Evolutionary conservation across 2,329 filamentous ascomycete genomes (phyloP), one percentile per base, ranked within the genome.

Genomic region (Biscogniauxia marginata): DNA sequence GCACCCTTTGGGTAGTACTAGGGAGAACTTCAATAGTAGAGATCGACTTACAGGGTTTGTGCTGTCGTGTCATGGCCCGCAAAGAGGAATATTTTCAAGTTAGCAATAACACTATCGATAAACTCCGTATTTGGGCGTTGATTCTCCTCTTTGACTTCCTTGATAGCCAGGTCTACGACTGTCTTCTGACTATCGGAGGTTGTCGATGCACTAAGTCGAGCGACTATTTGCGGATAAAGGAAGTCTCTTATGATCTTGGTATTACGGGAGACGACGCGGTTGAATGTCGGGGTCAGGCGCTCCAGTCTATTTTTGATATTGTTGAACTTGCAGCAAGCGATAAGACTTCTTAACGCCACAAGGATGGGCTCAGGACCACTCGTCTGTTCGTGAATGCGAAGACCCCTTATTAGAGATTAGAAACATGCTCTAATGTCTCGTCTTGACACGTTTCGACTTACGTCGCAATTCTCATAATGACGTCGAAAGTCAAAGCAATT

Each of bases 21-120:
- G n/a, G 9, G 22, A 34, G 19, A 19, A 19, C 5, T 13, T 52
- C 24, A 52, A 34, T 7, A 24, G 21, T 7, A 47, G 18, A 22
- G n/a, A 2, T 13, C n/a, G 16, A 58, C 59, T 7, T 55, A 61
- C 59, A 59, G 34, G 4, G 54, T 48, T 51, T 61, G 57, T 1
- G 54, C 52, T 20, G 59, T 61, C 9, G 59, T 61, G n/a, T 61
- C 30, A 39, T 61, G 51, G 3, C 59, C 59, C 13, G 59, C 59
- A 2, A 53, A 20, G 3, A 62, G 43, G 11, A 62, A 56, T 0
- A 60, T 18, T 13, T 51, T 54, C 1, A 62, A 22, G 3, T 62
- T 52, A 0, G 55, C 56, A 11, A 54, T 2, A 7, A 60, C 49
- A 39, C 45, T 44, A 9, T 60, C 55, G 9, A 55, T 44, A 20